phyloP scores from a whole-genome alignment of 768 basidiomycete genomes.

The Brasilioporus rufonigricans region DNA sequence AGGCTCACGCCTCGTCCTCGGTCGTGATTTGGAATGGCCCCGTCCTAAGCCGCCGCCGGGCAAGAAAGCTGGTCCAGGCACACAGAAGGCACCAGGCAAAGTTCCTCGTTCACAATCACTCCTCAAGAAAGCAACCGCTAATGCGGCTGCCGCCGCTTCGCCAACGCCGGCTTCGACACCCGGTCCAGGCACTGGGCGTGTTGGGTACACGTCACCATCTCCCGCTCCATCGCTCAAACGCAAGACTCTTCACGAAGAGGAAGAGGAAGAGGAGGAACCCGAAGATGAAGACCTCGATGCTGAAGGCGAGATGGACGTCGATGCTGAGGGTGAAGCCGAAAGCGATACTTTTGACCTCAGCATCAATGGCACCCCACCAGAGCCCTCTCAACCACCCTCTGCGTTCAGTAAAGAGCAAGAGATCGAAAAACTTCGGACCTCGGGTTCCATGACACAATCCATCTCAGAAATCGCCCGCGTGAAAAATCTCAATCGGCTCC shows the following conservation, averaged over 20 bases:
- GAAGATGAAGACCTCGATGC: constrained; percentile 44
- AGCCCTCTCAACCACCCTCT: constrained; percentile 50
- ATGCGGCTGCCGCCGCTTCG: constrained; percentile 65
- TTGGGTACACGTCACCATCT: constrained; percentile 50
- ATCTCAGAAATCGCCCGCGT: constrained; percentile 97
- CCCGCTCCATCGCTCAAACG: constrained; percentile 65
- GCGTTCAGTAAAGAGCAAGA: constrained; percentile 96
- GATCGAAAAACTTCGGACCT: constrained; percentile 96
- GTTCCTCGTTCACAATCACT: constrained; percentile 57
- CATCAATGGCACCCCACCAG: constrained; percentile 45
- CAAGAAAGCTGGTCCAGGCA: constrained; percentile 48
- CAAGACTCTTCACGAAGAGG: constrained; percentile 63
- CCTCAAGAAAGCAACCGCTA: constrained; percentile 67
- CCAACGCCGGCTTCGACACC: constrained; percentile 52
- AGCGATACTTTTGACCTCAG: constrained; percentile 72
- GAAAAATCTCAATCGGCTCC: constrained; percentile 95
- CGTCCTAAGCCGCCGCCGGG: constrained; percentile 70
- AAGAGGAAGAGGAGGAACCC: constrained; percentile 54
- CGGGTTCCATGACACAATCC: constrained; percentile 98
- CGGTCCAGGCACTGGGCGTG: constrained; percentile 31
- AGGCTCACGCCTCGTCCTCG: constrained; percentile 80
- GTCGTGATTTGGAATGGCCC: constrained; percentile 92
- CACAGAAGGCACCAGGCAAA: constrained; percentile 61
- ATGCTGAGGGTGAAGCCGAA: constrained; percentile 42
- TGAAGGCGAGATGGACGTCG: constrained; percentile 51